Evolutionary conservation across 495 filamentous ascomycete species (phyloP).

Genomic region (Penicillium soppii): DNA sequence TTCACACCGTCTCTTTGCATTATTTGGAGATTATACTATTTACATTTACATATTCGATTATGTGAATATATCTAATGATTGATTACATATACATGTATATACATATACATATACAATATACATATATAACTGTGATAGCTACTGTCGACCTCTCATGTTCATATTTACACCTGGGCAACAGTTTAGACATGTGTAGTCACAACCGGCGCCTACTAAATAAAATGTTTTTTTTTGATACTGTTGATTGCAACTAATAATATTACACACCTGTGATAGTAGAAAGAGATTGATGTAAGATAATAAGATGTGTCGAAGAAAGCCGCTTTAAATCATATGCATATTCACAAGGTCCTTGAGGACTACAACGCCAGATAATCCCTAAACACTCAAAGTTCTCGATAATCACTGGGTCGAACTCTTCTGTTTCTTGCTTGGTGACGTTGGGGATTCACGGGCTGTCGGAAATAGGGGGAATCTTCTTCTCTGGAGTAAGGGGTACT

Average conservation of each 20-base stretch:
- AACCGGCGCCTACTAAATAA: too few relatives aligned
- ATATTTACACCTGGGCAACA: too few relatives aligned
- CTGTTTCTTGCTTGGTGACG: slow-evolving; percentile 79
- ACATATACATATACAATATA: too few relatives aligned
- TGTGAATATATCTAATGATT: too few relatives aligned
- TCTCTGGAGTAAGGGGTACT: slow-evolving; percentile 62
- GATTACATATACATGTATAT: too few relatives aligned
- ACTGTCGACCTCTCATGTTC: too few relatives aligned
- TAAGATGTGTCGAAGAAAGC: slow-evolving; percentile 2
- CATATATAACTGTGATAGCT: too few relatives aligned
- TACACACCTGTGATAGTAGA: background rate
- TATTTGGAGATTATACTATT: too few relatives aligned
- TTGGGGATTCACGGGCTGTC: slow-evolving; percentile 94
- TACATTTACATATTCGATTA: too few relatives aligned
- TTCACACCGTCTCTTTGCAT: too few relatives aligned
- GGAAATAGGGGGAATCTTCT: slow-evolving; percentile 91
- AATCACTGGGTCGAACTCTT: slow-evolving; percentile 81
- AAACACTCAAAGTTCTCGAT: slow-evolving; percentile 66
- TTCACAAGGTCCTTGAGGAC: slow-evolving; percentile 1
- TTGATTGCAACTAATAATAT: background rate
- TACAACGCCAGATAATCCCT: background rate
- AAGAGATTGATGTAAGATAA: slow-evolving; percentile 2
- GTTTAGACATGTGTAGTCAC: too few relatives aligned
- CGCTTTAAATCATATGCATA: slow-evolving; percentile 13
- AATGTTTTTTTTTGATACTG: too few relatives aligned